Evolutionary conservation across 805 yeast genomes (phyloP).

Genomic region (Metschnikowia borealis): DNA sequence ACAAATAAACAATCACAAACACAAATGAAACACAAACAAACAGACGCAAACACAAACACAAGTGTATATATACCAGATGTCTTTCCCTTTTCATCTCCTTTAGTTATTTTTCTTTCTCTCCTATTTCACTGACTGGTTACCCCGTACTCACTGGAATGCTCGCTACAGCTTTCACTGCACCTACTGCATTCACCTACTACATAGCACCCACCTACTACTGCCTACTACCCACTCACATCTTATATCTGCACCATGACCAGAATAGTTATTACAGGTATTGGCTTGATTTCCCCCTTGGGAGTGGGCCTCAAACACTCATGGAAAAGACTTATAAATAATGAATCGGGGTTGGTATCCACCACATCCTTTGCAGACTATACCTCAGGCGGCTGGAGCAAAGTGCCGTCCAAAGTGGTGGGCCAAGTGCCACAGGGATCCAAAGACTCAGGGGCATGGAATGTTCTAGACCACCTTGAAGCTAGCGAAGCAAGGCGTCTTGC

Average conservation of each 20-base stretch:
- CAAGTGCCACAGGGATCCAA: slow-evolving; percentile 53
- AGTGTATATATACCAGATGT: too few species aligned
- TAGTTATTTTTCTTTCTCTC: neutral
- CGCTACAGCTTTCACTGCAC: too few species aligned
- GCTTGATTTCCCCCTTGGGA: slow-evolving; percentile 83
- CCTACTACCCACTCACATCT: too few species aligned
- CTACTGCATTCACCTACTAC: too few species aligned
- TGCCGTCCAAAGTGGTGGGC: slow-evolving; percentile 77
- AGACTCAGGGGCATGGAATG: slow-evolving; percentile 49
- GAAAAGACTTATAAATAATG: slow-evolving; percentile 46
- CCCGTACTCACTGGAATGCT: too few species aligned
- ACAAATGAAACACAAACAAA: too few species aligned
- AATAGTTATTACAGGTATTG: slow-evolving; percentile 92
- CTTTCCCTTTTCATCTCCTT: too few species aligned
- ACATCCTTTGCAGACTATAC: slow-evolving; percentile 35
- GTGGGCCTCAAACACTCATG: slow-evolving; percentile 56
- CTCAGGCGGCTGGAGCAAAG: slow-evolving; percentile 43
- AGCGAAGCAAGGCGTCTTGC: slow-evolving; percentile 60
- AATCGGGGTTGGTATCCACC: slow-evolving; percentile 61
- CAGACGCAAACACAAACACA: too few species aligned
- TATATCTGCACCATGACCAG: slow-evolving; percentile 31
- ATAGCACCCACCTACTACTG: too few species aligned
- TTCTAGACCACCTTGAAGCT: slow-evolving; percentile 45
- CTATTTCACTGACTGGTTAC: too few species aligned
- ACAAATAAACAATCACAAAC: too few species aligned